phyloP scores from a whole-genome alignment of 1,284 basidiomycete species.

The Fomes fomentarius region DNA sequence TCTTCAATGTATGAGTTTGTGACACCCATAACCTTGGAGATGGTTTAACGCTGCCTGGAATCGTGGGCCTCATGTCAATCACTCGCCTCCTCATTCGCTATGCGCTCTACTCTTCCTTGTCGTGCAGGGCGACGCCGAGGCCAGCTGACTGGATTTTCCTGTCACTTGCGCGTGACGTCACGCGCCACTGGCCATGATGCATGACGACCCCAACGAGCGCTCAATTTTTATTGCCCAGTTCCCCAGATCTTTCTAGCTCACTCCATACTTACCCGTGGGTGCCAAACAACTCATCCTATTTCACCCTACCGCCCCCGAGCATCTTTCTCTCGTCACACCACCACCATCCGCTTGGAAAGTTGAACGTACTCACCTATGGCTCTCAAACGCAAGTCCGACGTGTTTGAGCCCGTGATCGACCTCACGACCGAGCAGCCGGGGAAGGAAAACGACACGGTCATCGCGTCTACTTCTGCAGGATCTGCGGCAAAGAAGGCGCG shows the following conservation, averaged over 20 bases:
- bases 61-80: too few species aligned
- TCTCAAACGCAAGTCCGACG: constrained; percentile 35
- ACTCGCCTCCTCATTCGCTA: too few species aligned
- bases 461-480: not conserved
- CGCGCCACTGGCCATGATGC: too few species aligned
- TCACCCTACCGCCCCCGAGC: not conserved
- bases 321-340: not conserved
- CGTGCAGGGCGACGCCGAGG: not conserved
- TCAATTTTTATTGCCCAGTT: not conserved
- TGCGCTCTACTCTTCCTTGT: not conserved
- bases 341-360: too few species aligned
- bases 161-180: constrained; percentile 18
- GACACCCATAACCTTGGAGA: constrained; percentile 2
- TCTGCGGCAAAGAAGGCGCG: constrained; percentile 56
- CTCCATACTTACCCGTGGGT: too few species aligned
- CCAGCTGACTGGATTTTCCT: not conserved
- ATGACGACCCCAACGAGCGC: constrained; percentile 1
- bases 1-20: not conserved
- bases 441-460: constrained; percentile 3
- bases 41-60: not conserved
- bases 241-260: not conserved
- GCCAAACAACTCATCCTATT: too few species aligned
- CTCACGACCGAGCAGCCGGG: constrained; percentile 1
- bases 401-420: constrained; percentile 19
- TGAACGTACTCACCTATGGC: too few species aligned